Evolutionary conservation across 2,329 filamentous ascomycete species (phyloP), one percentile per base, ranked within the genome.

Genomic region (Pseudogymnoascus sp.): DNA sequence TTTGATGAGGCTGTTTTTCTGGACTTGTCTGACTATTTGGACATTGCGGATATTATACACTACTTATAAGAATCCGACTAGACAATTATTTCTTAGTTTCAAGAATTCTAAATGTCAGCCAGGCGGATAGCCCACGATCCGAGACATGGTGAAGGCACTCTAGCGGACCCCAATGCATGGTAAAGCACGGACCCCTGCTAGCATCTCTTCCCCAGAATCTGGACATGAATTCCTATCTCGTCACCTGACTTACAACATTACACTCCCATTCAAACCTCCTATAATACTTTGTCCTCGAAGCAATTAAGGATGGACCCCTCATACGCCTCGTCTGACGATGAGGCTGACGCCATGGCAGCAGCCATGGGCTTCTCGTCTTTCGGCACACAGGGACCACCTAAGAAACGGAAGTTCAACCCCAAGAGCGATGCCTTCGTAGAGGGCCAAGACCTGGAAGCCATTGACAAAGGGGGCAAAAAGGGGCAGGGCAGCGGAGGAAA

Each of bases 351-450:
- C 60, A 85, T 90, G 72, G 85, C 86, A 21, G 81, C 82, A 42
- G 80, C 82, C 55, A 87, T 92, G 85, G 89, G 89, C 65, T 92
- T 92, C 74, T 81, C 85, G 7, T 81, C 83, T 62, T 92, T 92
- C 70, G 88, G 88, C 66, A 74, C 75, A 8, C 77, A 81, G 67
- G 72, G 76, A 60, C 75, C 73, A 2, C 76, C 80, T 1, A 89
- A 88, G 72, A 88, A 88, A 72, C 82, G 87, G 64, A 87, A 86
- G 69, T 87, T 84, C 73, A 85, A 88, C 69, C 77, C 81, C 15
- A 74, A 78, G 29, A 76, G 74, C 59, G 83, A 83, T 67, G 80
- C 80, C 37, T 78, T 79, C 62, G 73, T 80, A 48, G 74, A 74
- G 60, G 72, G 70, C 13, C 70, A 67, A 68, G 73, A 67, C 61